Conservation (phyloP, 1,284 basidiomycete species). For the Ustilago curta region DNA sequence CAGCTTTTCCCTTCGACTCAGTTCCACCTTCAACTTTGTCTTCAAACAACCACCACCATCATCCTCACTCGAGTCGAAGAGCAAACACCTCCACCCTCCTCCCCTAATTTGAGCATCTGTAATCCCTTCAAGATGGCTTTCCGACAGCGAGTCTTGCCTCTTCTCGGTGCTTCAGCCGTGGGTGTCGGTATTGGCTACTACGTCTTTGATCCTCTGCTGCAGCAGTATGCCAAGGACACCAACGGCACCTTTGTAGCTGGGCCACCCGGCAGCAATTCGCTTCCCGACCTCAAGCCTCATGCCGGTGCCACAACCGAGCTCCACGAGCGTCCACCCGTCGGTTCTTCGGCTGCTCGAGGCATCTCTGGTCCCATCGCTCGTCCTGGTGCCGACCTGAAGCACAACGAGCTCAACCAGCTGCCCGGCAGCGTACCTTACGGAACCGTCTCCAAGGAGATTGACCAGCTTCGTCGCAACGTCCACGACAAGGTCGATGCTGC, state of each 20-base stretch:
- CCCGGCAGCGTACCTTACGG: conserved; percentile 45
- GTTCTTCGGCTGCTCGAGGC: conserved; percentile 47
- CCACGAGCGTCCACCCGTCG: conserved; percentile 44
- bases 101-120: neutral
- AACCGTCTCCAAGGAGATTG: conserved; percentile 40
- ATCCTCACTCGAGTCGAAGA: conserved; percentile 2
- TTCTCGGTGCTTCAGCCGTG: conserved; percentile 44
- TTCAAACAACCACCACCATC: neutral
- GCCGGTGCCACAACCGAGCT: conserved; percentile 31
- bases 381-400: conserved; percentile 43
- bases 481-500: conserved; percentile 34
- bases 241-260: conserved; percentile 44
- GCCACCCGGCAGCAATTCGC: conserved; percentile 34
- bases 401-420: conserved; percentile 33
- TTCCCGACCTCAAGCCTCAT: conserved; percentile 45
- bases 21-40: neutral
- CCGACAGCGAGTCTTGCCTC: conserved; percentile 43
- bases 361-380: conserved; percentile 39
- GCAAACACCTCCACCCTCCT: conserved; percentile 9
- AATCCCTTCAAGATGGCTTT: conserved; percentile 35
- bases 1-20: too few relatives aligned
- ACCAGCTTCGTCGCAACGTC: conserved; percentile 34
- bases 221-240: conserved; percentile 51
- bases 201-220: conserved; percentile 53
- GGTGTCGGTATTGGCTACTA: conserved; percentile 55